These are phyloP conservation scores for Tardiomyces digboiensis DNA, from an alignment of 1,139 yeast genomes.

Conservation along the genomic window DNA sequence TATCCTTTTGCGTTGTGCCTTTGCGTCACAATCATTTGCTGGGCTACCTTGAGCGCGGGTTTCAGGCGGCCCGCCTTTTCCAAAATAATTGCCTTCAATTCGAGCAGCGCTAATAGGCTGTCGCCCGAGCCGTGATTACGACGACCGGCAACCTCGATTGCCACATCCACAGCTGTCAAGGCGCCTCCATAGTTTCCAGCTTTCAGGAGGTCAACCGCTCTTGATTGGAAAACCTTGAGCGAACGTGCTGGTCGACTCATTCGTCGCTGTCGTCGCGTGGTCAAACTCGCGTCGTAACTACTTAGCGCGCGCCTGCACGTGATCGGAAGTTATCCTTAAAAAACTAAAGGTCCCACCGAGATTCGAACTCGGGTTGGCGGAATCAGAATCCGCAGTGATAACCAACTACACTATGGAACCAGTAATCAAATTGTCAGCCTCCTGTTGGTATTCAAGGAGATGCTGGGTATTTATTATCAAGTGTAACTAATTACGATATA, in stretches of 20 bases:
- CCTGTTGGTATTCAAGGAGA: too few relatives aligned
- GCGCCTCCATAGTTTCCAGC: not conserved
- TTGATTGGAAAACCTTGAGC: not conserved
- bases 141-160: not conserved
- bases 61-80: not conserved
- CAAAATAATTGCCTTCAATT: not conserved
- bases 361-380: constrained; percentile 1
- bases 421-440: too few relatives aligned
- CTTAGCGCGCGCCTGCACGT: not conserved
- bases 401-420: constrained; percentile 1
- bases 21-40: not conserved
- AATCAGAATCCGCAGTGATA: constrained; percentile 1
- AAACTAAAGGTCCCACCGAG: not conserved
- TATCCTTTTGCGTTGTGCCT: not conserved
- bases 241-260: not conserved
- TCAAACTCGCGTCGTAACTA: not conserved
- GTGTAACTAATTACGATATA: too few relatives aligned
- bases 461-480: too few relatives aligned
- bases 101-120: not conserved
- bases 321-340: not conserved
- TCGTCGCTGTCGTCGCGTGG: not conserved
- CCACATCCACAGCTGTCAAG: not conserved
- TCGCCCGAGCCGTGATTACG: not conserved
- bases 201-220: not conserved
- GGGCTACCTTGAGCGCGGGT: not conserved